Conservation (phyloP, 768 basidiomycete species). For the Naganishia kalamii region DNA sequence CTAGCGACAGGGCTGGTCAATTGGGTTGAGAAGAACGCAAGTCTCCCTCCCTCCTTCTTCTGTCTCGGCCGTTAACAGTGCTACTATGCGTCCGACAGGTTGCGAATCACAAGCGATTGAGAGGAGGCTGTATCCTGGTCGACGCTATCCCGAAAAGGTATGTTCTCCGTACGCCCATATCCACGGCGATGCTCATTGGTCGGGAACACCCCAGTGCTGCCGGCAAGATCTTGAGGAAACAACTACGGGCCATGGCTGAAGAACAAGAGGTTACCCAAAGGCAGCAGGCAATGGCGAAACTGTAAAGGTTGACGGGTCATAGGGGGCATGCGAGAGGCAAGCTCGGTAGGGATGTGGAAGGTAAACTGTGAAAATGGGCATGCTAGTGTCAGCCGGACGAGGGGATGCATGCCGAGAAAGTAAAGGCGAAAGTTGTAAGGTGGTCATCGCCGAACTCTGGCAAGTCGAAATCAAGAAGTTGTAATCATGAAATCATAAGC, state of each 20-base stretch:
- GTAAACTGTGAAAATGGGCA: too few relatives aligned
- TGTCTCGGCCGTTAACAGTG: background rate
- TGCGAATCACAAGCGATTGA: constrained; percentile 62
- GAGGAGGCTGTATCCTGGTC: constrained; percentile 62
- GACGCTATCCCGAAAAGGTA: constrained; percentile 66
- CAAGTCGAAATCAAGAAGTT: too few relatives aligned
- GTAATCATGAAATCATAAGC: too few relatives aligned
- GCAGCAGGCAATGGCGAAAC: background rate
- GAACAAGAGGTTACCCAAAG: background rate
- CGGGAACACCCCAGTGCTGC: constrained; percentile 56
- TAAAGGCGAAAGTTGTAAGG: too few relatives aligned
- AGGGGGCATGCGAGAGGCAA: too few relatives aligned
- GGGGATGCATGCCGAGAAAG: too few relatives aligned
- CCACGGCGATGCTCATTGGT: background rate
- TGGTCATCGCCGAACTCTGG: too few relatives aligned
- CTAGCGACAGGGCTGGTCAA: constrained; percentile 56
- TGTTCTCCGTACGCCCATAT: constrained; percentile 25
- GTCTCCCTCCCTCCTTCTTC: constrained; percentile 30
- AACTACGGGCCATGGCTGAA: constrained; percentile 49
- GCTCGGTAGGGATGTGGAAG: too few relatives aligned
- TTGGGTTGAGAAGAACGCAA: constrained; percentile 67
- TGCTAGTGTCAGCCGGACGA: too few relatives aligned
- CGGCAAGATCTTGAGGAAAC: constrained; percentile 78
- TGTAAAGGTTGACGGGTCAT: too few relatives aligned
- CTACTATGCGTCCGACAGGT: constrained; percentile 3